Conservation (phyloP, 2,329 filamentous ascomycete species). For the Xylaria polymorpha region DNA sequence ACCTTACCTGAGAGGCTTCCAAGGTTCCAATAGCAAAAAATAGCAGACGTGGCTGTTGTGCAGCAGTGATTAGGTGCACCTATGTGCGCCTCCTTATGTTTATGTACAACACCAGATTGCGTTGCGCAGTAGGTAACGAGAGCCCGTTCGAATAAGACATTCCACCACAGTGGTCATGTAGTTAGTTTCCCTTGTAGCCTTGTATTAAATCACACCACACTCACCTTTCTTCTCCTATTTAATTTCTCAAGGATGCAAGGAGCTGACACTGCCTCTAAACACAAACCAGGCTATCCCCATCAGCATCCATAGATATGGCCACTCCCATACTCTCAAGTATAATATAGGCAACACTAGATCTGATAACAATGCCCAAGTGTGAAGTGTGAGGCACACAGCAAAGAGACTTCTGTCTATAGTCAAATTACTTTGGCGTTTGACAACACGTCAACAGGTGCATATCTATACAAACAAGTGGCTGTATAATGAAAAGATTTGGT, state of each 20-base stretch:
- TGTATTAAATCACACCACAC: background rate
- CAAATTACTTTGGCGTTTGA: too few species aligned
- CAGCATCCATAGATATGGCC: background rate
- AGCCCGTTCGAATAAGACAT: background rate
- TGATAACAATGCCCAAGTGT: background rate
- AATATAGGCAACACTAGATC: background rate
- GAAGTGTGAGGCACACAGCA: too few species aligned
- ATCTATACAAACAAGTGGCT: too few species aligned
- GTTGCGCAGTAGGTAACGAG: background rate
- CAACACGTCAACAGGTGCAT: too few species aligned
- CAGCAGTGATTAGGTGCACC: background rate
- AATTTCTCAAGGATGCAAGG: background rate
- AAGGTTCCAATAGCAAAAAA: too few species aligned
- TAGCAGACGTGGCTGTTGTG: background rate
- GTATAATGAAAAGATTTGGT: too few species aligned
- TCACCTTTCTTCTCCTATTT: background rate
- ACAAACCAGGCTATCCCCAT: background rate
- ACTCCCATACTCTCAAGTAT: background rate
- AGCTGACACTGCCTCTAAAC: background rate
- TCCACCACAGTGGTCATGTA: background rate
- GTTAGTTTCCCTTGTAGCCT: background rate
- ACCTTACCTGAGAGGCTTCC: background rate
- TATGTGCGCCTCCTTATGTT: background rate
- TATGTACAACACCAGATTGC: background rate
- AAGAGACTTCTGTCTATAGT: too few species aligned